Evolutionary conservation across 352 stramenopile species (phyloP).

Genomic region (Pythium aquatile): DNA sequence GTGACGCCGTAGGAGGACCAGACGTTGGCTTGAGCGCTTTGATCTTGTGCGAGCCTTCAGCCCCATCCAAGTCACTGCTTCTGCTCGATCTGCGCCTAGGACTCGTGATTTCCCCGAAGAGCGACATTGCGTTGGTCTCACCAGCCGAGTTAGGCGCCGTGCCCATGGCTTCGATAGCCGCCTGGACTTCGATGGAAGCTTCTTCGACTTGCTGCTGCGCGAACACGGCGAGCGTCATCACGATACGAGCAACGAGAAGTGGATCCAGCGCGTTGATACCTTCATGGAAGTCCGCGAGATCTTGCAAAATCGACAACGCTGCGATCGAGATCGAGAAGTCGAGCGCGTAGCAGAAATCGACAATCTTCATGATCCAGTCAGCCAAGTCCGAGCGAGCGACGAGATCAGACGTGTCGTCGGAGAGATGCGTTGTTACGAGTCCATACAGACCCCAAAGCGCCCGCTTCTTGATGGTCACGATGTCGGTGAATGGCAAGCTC

Average conservation of each 20-base stretch:
- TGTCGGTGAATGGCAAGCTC: constrained; percentile 69
- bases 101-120: constrained; percentile 19
- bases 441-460: constrained; percentile 80
- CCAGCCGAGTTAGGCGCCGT: constrained; percentile 7
- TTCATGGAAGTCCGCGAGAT: constrained; percentile 73
- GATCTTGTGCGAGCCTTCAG: constrained; percentile 65
- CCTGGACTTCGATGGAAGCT: constrained; percentile 83
- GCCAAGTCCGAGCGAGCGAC: constrained; percentile 51
- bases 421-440: constrained; percentile 70
- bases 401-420: constrained; percentile 26
- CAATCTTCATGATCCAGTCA: constrained; percentile 78
- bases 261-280: constrained; percentile 69
- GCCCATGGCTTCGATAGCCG: constrained; percentile 59
- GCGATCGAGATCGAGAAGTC: constrained; percentile 81
- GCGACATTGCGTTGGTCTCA: constrained; percentile 16
- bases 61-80: constrained; percentile 33
- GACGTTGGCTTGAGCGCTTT: constrained; percentile 48
- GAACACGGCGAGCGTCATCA: constrained; percentile 85
- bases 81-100: constrained; percentile 14
- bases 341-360: constrained; percentile 73
- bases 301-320: constrained; percentile 73
- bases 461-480: constrained; percentile 76
- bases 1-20: constrained; percentile 11
- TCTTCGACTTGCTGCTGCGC: constrained; percentile 87
- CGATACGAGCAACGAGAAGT: constrained; percentile 69